These are phyloP conservation scores for Malus orientalis DNA, from an alignment of 306 rosid genomes.

Conservation along the genomic window DNA sequence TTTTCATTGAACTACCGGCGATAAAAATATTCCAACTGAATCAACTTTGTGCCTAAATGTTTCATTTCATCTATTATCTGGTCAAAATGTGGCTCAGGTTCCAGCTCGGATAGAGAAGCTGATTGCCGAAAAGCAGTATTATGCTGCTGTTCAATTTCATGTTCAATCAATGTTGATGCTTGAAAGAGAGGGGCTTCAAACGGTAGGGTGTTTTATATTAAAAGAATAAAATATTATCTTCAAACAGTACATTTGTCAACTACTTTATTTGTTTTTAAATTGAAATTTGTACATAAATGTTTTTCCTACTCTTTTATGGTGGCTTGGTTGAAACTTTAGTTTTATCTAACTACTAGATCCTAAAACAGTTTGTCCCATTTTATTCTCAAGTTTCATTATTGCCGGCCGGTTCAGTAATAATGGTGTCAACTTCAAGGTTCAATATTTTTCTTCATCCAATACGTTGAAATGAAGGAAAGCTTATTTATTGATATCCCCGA, in stretches of 20 bases:
- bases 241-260: constrained; percentile 57
- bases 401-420: not conserved
- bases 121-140: constrained; percentile 83
- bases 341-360: not conserved
- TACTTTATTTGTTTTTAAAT: constrained; percentile 5
- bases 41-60: not conserved
- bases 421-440: not conserved
- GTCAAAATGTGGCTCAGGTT: constrained; percentile 55
- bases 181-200: constrained; percentile 93
- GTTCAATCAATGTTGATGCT: constrained; percentile 88
- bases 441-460: not conserved
- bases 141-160: constrained; percentile 93
- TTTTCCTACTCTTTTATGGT: not conserved
- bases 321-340: not conserved
- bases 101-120: constrained; percentile 88
- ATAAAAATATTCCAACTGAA: not conserved
- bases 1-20: not conserved
- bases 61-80: constrained; percentile 1
- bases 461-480: too few relatives aligned
- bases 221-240: constrained; percentile 19
- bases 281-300: not conserved
- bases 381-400: constrained; percentile 2
- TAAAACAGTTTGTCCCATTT: not conserved
- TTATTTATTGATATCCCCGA: too few relatives aligned
- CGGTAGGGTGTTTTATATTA: constrained; percentile 31